These are phyloP conservation scores for Zasmidium angulare DNA, from an alignment of 2,329 filamentous ascomycete genomes.

Conservation along the genomic window DNA sequence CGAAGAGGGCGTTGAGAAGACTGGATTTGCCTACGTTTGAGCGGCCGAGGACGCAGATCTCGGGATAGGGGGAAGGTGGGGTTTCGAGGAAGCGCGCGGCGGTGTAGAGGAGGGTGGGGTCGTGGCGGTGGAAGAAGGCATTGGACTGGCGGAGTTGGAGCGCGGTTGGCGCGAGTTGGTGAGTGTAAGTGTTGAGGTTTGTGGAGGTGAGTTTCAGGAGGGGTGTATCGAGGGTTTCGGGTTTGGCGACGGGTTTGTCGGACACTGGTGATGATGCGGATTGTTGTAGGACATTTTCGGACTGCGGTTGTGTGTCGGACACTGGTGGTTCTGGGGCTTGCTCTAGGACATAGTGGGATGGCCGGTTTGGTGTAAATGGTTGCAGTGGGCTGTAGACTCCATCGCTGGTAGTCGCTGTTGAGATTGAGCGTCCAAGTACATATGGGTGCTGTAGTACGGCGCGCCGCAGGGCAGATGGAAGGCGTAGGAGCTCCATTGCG, in stretches of 20 bases:
- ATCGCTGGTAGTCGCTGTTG: constrained; percentile 8
- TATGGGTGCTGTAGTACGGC: constrained; percentile 9
- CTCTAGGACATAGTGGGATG: not conserved
- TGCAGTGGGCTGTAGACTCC: not conserved
- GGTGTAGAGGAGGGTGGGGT: constrained; percentile 59
- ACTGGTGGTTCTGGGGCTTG: not conserved
- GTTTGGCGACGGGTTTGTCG: too few relatives aligned
- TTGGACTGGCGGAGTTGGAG: constrained; percentile 42
- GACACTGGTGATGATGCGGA: not conserved
- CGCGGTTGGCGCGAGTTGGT: constrained; percentile 31
- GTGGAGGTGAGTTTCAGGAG: constrained; percentile 30
- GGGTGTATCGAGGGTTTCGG: too few relatives aligned
- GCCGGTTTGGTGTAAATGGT: too few relatives aligned
- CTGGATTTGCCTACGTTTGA: constrained; percentile 71
- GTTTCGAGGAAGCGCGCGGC: constrained; percentile 61
- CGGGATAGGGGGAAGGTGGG: constrained; percentile 54
- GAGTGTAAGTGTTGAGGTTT: constrained; percentile 36
- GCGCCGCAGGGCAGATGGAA: constrained; percentile 26
- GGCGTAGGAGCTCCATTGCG: constrained; percentile 30
- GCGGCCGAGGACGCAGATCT: constrained; percentile 67
- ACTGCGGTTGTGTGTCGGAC: constrained; percentile 7
- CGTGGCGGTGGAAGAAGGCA: constrained; percentile 48
- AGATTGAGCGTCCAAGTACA: constrained; percentile 1
- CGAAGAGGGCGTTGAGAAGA: constrained; percentile 64
- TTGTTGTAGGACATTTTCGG: not conserved